Evolutionary conservation across 768 basidiomycete genomes (phyloP), one percentile per base, ranked within the genome.

Genomic region (Pleurotus pulmonarius): DNA sequence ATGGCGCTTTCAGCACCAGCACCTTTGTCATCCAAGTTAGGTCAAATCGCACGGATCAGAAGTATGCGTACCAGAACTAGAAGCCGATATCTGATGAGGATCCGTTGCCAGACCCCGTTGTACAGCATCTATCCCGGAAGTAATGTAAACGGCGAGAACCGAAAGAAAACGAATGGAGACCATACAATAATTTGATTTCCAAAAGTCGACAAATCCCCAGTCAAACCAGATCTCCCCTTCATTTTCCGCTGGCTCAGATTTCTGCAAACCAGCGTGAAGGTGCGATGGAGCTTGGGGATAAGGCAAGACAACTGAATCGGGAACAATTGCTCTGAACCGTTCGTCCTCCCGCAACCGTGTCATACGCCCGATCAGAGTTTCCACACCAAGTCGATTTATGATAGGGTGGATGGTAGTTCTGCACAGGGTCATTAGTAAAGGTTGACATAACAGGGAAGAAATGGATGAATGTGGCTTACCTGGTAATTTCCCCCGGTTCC

Each of bases 191-290:
- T 96, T 95, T 46, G 92, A 94, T 74, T 98, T 98, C 90, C 93
- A 95, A 69, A 98, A 99, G 70, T 99, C 97, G 5, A 97, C 85
- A 71, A 98, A 98, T 0, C 88, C 83, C 93, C 95, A 98, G 69
- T 98, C 95, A 66, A 98, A 91, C 97, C 97, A 98, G 39, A 97
- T 79, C 70, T 94, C 93, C 24, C 85, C 90, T 64, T 91, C 88
- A 59, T 84, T 84, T 51, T 75, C 73, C 37, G 62, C 63, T 37
- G 38, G 29, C 48, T 75, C 73, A 8, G 68, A 61, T 59, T 77
- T 80, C 29, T 34, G 29, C 13, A 72, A 60, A 3, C 58, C 71
- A 22, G 64, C 62, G 41, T 68, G 73, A 44, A 64, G 69, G 49
- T 72, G 65, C 25, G 73, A 60, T 16, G 73, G 63, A 13, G 69